phyloP scores from a whole-genome alignment of 2,329 filamentous ascomycete genomes.

The Waltergamsia citrina region DNA sequence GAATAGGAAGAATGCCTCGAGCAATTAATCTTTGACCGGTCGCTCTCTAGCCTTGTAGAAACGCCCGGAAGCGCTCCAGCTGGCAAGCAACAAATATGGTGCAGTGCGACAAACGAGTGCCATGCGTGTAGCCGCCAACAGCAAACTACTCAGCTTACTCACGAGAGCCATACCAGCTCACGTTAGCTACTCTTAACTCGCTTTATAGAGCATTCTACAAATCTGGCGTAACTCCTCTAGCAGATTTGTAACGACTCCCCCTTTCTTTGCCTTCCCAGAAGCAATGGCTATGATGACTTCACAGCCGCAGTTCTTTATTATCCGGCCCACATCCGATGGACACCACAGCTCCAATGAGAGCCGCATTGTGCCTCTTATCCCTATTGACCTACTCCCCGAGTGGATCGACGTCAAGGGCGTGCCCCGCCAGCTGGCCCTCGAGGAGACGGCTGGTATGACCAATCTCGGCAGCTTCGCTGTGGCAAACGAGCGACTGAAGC shows the following conservation, averaged over 20 bases:
- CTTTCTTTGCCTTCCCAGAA: neutral
- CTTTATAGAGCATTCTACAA: too few species aligned
- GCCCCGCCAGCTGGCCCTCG: slow-evolving; percentile 27
- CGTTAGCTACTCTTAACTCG: too few species aligned
- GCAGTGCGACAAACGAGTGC: too few species aligned
- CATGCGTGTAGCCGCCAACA: too few species aligned
- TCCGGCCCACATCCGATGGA: slow-evolving; percentile 25
- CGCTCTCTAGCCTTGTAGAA: neutral
- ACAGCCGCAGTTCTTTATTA: slow-evolving; percentile 27
- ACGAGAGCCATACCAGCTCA: neutral
- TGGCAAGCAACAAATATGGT: too few species aligned
- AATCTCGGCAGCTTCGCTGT: slow-evolving; percentile 22
- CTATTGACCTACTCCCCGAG: slow-evolving; percentile 39
- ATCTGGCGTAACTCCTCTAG: too few species aligned
- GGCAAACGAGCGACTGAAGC: neutral
- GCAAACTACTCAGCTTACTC: too few species aligned
- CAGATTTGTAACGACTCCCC: neutral
- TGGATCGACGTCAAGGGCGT: slow-evolving; percentile 33
- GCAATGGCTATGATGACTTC: slow-evolving; percentile 8
- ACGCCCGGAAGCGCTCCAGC: too few species aligned
- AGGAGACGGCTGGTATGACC: slow-evolving; percentile 26
- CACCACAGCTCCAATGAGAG: slow-evolving; percentile 6
- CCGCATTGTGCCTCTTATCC: slow-evolving; percentile 40
- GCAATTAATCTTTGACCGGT: too few species aligned
- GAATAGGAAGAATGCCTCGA: too few species aligned